phyloP scores from a whole-genome alignment of 2,329 filamentous ascomycete species.

The Zasmidium angulare region DNA sequence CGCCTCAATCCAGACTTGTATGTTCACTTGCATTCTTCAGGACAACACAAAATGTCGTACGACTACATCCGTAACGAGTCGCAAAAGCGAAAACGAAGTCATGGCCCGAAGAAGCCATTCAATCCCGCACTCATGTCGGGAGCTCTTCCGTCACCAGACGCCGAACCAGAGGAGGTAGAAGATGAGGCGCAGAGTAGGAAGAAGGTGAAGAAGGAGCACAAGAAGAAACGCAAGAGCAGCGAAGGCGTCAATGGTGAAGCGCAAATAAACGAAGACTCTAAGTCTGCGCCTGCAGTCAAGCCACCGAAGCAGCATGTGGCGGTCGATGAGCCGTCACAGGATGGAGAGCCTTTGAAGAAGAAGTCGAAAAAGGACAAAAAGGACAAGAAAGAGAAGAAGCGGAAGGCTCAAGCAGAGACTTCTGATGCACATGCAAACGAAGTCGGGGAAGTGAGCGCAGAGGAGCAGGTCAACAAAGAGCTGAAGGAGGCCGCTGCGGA shows the following conservation, averaged over 20 bases:
- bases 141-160: constrained; percentile 30
- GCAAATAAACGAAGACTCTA: constrained; percentile 4
- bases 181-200: constrained; percentile 20
- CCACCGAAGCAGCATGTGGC: constrained; percentile 11
- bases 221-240: constrained; percentile 34
- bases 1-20: not conserved
- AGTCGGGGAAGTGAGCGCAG: constrained; percentile 22
- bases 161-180: constrained; percentile 22
- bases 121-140: constrained; percentile 36
- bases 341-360: constrained; percentile 24
- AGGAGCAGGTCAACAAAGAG: constrained; percentile 32
- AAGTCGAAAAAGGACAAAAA: constrained; percentile 27
- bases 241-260: constrained; percentile 13
- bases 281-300: constrained; percentile 4
- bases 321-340: constrained; percentile 14
- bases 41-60: constrained; percentile 21
- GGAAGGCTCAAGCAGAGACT: constrained; percentile 10
- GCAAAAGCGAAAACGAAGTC: constrained; percentile 26
- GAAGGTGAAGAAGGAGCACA: constrained; percentile 34
- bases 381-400: constrained; percentile 18
- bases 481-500: constrained; percentile 27
- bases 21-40: not conserved
- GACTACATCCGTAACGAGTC: constrained; percentile 29
- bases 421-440: constrained; percentile 10
- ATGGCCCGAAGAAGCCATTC: constrained; percentile 16